phyloP scores from a whole-genome alignment of 176 grass and related monocot genomes.

The Cymbopogon citratus region DNA sequence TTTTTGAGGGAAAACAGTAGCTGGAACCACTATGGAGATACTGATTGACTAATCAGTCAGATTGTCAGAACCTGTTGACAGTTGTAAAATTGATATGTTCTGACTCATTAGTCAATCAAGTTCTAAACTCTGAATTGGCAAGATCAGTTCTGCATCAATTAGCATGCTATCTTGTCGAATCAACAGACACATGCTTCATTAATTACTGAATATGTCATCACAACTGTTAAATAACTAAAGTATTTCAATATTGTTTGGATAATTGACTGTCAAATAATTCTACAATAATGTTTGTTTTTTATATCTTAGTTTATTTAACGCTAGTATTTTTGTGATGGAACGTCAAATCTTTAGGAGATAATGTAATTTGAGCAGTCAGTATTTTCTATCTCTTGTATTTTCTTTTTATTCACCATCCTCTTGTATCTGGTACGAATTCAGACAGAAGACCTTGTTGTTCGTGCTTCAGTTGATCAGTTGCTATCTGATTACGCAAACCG shows the following conservation, averaged over 20 bases:
- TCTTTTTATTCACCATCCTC: slow-evolving; percentile 18
- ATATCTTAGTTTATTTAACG: background rate
- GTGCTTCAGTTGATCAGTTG: slow-evolving; percentile 70
- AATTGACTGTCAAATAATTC: background rate
- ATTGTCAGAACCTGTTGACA: background rate
- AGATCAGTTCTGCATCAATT: background rate
- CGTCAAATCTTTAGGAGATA: background rate
- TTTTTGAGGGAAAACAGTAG: background rate
- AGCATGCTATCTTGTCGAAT: background rate
- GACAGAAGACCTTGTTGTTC: slow-evolving; percentile 74
- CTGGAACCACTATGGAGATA: background rate
- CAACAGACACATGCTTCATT: background rate
- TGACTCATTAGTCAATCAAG: background rate
- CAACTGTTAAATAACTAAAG: background rate
- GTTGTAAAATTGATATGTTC: background rate
- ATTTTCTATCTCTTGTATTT: background rate
- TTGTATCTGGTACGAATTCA: slow-evolving; percentile 28
- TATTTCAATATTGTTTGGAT: background rate
- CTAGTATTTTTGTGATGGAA: background rate
- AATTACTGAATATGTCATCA: background rate
- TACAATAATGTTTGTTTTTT: background rate
- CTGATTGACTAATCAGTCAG: background rate
- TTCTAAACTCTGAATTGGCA: background rate
- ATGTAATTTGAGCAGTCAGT: background rate
- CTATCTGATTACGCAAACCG: slow-evolving; percentile 86